These are phyloP conservation scores for Bathelium albidoporum DNA, from an alignment of 495 filamentous ascomycete species.

Conservation along the genomic window DNA sequence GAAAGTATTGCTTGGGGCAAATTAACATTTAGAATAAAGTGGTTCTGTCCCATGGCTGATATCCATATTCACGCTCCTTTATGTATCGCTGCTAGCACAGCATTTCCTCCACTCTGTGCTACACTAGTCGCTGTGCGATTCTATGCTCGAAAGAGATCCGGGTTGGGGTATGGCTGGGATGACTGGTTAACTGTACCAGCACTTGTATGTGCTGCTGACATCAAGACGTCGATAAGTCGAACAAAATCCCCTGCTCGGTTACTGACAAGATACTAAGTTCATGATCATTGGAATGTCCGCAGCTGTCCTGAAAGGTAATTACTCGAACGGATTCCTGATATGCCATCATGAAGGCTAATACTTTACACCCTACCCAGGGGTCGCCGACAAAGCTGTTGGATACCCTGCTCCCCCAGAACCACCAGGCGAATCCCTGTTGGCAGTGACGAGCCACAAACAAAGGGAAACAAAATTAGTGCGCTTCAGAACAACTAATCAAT, in stretches of 20 bases:
- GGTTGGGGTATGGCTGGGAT: not conserved
- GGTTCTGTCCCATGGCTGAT: not conserved
- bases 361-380: not conserved
- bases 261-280: too few relatives aligned
- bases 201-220: not conserved
- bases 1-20: too few relatives aligned
- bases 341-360: too few relatives aligned
- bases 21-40: too few relatives aligned
- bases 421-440: not conserved
- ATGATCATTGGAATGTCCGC: too few relatives aligned
- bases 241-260: too few relatives aligned
- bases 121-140: not conserved
- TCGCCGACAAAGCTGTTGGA: not conserved
- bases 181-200: not conserved
- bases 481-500: too few relatives aligned
- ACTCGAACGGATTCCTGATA: too few relatives aligned
- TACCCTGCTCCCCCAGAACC: not conserved
- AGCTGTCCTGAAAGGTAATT: too few relatives aligned
- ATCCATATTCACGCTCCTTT: not conserved
- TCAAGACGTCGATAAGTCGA: not conserved
- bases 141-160: not conserved
- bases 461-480: too few relatives aligned
- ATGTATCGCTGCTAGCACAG: not conserved
- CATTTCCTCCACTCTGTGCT: not conserved
- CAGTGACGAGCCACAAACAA: not conserved